A percentile compares a stretch with the other conserved stretches of the same genome.
phyloP scores from a whole-genome alignment of 2,329 filamentous ascomycete genomes.

The Bipolaris victoriae region DNA sequence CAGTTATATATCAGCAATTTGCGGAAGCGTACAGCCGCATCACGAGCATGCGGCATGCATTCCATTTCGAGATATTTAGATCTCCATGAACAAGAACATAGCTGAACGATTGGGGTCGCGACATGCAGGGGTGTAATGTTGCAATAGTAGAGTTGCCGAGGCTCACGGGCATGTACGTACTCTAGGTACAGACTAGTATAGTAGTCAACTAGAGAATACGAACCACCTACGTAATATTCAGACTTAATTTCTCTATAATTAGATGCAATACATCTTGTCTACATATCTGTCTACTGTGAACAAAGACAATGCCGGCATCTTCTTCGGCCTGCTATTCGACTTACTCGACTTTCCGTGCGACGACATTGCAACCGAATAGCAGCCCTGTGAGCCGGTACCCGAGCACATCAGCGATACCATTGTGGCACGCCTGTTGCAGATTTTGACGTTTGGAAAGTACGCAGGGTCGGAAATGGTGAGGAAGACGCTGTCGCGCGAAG shows the following conservation, averaged over 20 bases:
- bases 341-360: slow-evolving; percentile 68
- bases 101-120: slow-evolving; percentile 11
- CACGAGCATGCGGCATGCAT: not conserved
- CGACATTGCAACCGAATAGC: slow-evolving; percentile 68
- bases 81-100: slow-evolving; percentile 1
- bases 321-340: slow-evolving; percentile 69
- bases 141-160: slow-evolving; percentile 11
- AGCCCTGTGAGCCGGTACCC: slow-evolving; percentile 68
- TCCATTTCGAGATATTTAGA: slow-evolving; percentile 2
- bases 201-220: too few relatives aligned
- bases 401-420: slow-evolving; percentile 54
- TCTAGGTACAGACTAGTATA: not conserved
- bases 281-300: slow-evolving; percentile 55
- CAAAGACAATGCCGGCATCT: slow-evolving; percentile 76
- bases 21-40: slow-evolving; percentile 7
- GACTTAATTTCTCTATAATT: too few relatives aligned
- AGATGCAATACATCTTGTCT: too few relatives aligned
- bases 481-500: slow-evolving; percentile 52
- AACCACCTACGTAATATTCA: too few relatives aligned
- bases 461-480: slow-evolving; percentile 20
- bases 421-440: slow-evolving; percentile 57
- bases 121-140: slow-evolving; percentile 16
- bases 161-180: not conserved
- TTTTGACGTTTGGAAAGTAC: slow-evolving; percentile 34
- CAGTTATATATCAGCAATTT: slow-evolving; percentile 8